Evolutionary conservation across 306 rosid genomes (phyloP), one percentile per base, ranked within the genome.

Genomic region (Lathyrus tuberosus): DNA sequence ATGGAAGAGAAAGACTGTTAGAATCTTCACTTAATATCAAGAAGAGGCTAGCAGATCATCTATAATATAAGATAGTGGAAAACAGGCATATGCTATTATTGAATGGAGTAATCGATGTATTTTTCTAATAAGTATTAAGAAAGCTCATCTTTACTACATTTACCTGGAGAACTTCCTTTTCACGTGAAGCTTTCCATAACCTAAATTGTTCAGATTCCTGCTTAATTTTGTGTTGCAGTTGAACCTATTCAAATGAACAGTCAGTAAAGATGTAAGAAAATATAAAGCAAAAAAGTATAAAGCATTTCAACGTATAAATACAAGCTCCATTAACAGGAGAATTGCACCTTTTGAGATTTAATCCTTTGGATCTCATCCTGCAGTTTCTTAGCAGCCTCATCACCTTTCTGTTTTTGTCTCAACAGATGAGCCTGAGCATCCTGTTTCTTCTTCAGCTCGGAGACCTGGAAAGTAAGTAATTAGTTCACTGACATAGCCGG

Each of bases 111-210:
- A 61, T 18, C 49, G 52, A 46, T 44, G 42, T 15, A 47, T n/a
- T 47, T 37, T 8, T 65, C 24, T 17, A 18, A 2, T 18, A 18
- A 63, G 46, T 15, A 12, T 47, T 6, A 2, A 22, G 38, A 44
- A 67, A 54, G 48, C n/a, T 74, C 22, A 15, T 53, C 37, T 15
- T 10, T 2, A 48, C 33, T 54, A 44, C 16, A 41, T 49, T 72
- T 88, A 95, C 99, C 97, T 95, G 99, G 40, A 91, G 96, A 69
- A 95, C 96, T 89, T 95, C 99, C 79, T 95, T 95, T 71, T 91
- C 97, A 2, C 99, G 85, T 16, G 85, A 89, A 63, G 96, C 92
- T 79, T 95, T 95, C 99, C 99, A 95, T 79, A 67, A 73, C 74
- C 99, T 88, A 82, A 91, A 95, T 52, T 95, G 99, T 84, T 95